Evolutionary conservation across 2,329 filamentous ascomycete species (phyloP).

Genomic region (Fusarium cyanostomum): DNA sequence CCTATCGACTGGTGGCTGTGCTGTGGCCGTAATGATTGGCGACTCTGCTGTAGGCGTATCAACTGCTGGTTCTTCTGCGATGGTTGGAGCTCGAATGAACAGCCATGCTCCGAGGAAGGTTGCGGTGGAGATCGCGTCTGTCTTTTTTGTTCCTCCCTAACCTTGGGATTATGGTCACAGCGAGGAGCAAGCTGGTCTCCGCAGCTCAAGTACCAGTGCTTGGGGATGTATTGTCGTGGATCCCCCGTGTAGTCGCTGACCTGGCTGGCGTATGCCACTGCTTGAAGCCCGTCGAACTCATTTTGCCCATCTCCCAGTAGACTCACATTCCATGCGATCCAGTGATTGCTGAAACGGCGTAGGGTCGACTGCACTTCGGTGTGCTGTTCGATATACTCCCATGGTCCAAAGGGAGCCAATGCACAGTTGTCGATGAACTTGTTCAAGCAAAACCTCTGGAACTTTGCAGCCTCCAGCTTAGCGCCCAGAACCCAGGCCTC

Average conservation of each 20-base stretch:
- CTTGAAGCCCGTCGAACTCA: background rate
- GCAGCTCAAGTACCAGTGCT: background rate
- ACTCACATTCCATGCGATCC: background rate
- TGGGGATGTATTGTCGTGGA: background rate
- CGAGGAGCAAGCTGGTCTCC: background rate
- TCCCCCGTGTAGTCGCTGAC: background rate
- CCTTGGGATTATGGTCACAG: background rate
- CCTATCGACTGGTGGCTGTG: background rate
- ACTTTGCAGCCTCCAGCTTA: background rate
- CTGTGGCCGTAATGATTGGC: background rate
- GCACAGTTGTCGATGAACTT: background rate
- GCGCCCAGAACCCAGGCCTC: background rate
- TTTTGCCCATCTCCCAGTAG: background rate
- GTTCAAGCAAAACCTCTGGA: background rate
- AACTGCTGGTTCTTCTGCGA: background rate
- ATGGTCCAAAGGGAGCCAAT: background rate
- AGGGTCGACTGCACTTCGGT: background rate
- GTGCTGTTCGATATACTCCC: background rate
- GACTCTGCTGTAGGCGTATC: background rate
- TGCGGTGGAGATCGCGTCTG: background rate
- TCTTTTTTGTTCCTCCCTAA: background rate
- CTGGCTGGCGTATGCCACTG: background rate
- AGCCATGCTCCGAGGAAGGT: background rate
- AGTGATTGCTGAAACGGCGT: background rate
- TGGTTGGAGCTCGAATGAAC: background rate